Conservation (phyloP, 495 filamentous ascomycete species). For the Aspergillus bridgeri region DNA sequence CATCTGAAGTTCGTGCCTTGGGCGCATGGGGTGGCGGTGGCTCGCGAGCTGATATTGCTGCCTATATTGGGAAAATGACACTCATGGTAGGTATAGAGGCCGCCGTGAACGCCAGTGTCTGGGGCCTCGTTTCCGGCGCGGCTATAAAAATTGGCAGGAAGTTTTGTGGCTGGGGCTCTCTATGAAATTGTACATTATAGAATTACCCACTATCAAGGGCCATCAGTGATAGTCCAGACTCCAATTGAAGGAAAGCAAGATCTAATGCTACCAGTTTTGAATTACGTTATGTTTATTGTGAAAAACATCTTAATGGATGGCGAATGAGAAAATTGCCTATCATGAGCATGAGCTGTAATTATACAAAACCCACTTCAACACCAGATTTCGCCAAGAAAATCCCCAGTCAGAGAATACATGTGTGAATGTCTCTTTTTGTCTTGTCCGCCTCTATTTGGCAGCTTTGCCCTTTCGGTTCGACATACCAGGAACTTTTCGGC, state of each 20-base stretch:
- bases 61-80: constrained; percentile 43
- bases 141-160: constrained; percentile 45
- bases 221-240: too few relatives aligned
- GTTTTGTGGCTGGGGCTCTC: constrained; percentile 45
- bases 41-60: constrained; percentile 31
- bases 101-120: constrained; percentile 41
- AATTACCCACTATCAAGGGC: background rate
- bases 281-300: background rate
- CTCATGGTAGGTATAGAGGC: constrained; percentile 47
- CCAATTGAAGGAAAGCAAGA: background rate
- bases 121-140: constrained; percentile 40
- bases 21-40: constrained; percentile 42
- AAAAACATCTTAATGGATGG: background rate
- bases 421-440: background rate
- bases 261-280: background rate
- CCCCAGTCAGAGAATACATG: background rate
- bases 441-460: constrained; percentile 11
- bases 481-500: constrained; percentile 54
- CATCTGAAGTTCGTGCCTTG: constrained; percentile 32
- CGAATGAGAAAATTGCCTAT: background rate
- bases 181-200: constrained; percentile 21
- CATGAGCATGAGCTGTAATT: background rate
- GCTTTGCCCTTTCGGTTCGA: constrained; percentile 46
- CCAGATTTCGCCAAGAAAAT: background rate
- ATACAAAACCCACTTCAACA: background rate